These are phyloP conservation scores for Lathyrus oleraceus DNA, from an alignment of 306 rosid genomes.

Conservation along the genomic window DNA sequence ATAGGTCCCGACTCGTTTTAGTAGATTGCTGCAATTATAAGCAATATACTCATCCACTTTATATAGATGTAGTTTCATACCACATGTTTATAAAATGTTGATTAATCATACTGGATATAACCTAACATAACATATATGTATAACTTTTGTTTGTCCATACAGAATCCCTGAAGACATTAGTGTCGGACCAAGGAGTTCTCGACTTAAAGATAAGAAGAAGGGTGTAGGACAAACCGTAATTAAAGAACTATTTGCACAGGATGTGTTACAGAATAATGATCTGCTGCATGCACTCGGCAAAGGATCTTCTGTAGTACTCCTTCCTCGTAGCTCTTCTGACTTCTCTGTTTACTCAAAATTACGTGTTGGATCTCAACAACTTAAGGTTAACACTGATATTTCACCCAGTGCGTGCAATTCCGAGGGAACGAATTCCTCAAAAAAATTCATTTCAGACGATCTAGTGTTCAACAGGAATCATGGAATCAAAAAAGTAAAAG, in stretches of 20 bases:
- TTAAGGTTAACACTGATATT: conserved; percentile 49
- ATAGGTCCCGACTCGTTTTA: not conserved
- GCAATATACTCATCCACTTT: not conserved
- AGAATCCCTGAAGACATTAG: conserved; percentile 60
- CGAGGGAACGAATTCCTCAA: conserved; percentile 57
- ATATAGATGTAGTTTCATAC: conserved; percentile 6
- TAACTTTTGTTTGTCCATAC: conserved; percentile 40
- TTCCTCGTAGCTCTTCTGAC: conserved; percentile 81
- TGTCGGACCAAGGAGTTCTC: conserved; percentile 86
- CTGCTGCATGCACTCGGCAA: conserved; percentile 79
- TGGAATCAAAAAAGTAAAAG: conserved; percentile 53
- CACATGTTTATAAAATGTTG: not conserved
- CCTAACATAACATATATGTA: conserved; percentile 14
- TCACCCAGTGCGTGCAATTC: conserved; percentile 51
- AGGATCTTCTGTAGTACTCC: conserved; percentile 76
- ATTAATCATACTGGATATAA: conserved; percentile 23
- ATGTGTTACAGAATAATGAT: conserved; percentile 69
- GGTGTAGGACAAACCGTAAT: conserved; percentile 91
- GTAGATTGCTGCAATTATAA: not conserved
- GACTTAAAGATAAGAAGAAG: conserved; percentile 87
- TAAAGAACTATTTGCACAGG: conserved; percentile 82
- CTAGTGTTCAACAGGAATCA: conserved; percentile 51
- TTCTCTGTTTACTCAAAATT: conserved; percentile 75
- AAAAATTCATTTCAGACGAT: conserved; percentile 68
- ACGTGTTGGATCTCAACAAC: conserved; percentile 67